Percentiles rank a stretch among this genome's conserved stretches.
Conservation (phyloP, 2,329 filamentous ascomycete genomes). For the Nectriaceae sp. region DNA sequence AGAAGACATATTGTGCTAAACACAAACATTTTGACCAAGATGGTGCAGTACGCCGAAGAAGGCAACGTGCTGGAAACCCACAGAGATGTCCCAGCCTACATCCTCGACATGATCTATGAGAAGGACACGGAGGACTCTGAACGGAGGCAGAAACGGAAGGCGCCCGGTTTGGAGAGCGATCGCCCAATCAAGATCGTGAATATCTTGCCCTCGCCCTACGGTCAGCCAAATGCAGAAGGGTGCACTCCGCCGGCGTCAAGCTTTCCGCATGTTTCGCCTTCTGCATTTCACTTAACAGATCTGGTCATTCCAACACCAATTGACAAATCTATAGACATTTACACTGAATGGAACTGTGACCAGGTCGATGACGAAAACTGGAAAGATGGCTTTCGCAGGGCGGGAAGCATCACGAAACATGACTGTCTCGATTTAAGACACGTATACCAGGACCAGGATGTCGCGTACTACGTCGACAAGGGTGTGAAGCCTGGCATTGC, state of each 20-base stretch:
- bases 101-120: conserved; percentile 14
- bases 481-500: conserved; percentile 7
- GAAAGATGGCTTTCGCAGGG: conserved; percentile 10
- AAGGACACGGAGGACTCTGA: conserved; percentile 2
- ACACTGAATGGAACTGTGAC: conserved; percentile 8
- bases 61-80: not conserved
- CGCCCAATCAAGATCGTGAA: conserved; percentile 13
- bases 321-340: conserved; percentile 8
- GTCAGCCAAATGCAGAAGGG: not conserved
- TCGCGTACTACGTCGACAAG: conserved; percentile 3
- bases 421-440: conserved; percentile 11
- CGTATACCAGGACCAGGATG: conserved; percentile 4
- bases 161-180: conserved; percentile 6
- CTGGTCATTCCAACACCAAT: conserved; percentile 11
- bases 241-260: not conserved
- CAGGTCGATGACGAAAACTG: conserved; percentile 5
- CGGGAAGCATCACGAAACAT: conserved; percentile 6
- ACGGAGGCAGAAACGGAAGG: conserved; percentile 4
- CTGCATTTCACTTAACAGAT: not conserved
- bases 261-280: not conserved
- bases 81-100: conserved; percentile 1
- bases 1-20: conserved; percentile 14
- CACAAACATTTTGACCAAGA: conserved; percentile 11
- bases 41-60: conserved; percentile 2
- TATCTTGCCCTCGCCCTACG: conserved; percentile 8